These are phyloP conservation scores for Myochromella boudieri DNA, from an alignment of 768 basidiomycete genomes.

Conservation along the genomic window DNA sequence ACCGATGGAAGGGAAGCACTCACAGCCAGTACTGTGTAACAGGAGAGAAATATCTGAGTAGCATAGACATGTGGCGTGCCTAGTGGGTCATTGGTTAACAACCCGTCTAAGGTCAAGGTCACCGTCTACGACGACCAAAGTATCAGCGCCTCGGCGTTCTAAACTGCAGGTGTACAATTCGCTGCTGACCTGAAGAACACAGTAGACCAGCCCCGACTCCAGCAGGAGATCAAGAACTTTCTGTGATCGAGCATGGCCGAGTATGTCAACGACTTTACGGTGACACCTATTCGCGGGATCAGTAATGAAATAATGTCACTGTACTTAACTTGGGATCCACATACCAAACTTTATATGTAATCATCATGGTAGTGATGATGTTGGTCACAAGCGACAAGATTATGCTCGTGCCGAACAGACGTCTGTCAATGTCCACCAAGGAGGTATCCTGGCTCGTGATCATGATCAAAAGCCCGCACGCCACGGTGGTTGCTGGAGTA, in stretches of 20 bases:
- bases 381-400: conserved; percentile 8
- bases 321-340: not conserved
- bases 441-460: too few relatives aligned
- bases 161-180: not conserved
- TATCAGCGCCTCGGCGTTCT: too few relatives aligned
- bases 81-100: not conserved
- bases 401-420: conserved; percentile 4
- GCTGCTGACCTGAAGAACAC: conserved; percentile 1
- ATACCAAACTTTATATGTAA: conserved; percentile 10
- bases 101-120: conserved; percentile 3
- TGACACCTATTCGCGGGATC: not conserved
- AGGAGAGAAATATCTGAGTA: conserved; percentile 2
- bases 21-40: conserved; percentile 5
- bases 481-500: too few relatives aligned
- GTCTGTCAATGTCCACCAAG: conserved; percentile 1
- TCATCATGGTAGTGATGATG: conserved; percentile 5
- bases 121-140: not conserved
- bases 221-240: conserved; percentile 3
- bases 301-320: not conserved
- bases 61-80: not conserved
- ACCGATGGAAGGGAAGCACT: not conserved
- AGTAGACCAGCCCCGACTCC: conserved; percentile 6
- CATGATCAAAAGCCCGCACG: too few relatives aligned
- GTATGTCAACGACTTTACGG: not conserved
- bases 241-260: not conserved